Percentiles rank a stretch among this genome's conserved stretches.
phyloP scores from a whole-genome alignment of 2,329 filamentous ascomycete genomes.

The Zelopaecilomyces penicillatus region DNA sequence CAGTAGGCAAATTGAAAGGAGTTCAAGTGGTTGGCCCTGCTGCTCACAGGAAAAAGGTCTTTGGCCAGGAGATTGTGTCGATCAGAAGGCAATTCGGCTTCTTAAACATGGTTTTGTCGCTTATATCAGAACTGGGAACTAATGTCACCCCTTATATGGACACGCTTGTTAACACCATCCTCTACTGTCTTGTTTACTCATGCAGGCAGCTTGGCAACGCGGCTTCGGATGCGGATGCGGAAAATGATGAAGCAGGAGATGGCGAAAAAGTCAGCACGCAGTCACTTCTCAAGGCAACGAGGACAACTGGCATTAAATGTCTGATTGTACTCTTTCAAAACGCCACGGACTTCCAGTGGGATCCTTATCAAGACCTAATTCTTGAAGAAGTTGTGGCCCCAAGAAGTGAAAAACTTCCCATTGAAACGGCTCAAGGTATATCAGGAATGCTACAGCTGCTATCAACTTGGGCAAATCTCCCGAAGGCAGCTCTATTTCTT shows the following conservation, averaged over 20 bases:
- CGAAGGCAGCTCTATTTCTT: constrained; percentile 61
- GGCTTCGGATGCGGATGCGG: constrained; percentile 19
- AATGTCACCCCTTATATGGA: constrained; percentile 61
- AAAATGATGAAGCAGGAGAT: constrained; percentile 31
- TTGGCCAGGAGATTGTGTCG: constrained; percentile 52
- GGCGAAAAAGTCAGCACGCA: constrained; percentile 35
- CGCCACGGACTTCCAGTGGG: constrained; percentile 63
- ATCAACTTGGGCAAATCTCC: constrained; percentile 66
- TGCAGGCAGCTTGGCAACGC: constrained; percentile 48
- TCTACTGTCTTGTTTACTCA: constrained; percentile 72
- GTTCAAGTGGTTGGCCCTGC: constrained; percentile 49
- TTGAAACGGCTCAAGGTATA: constrained; percentile 81
- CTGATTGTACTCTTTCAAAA: constrained; percentile 70
- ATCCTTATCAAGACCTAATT: constrained; percentile 59
- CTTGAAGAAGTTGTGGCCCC: constrained; percentile 69
- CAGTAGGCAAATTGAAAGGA: constrained; percentile 60
- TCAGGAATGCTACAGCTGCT: constrained; percentile 77
- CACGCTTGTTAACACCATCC: constrained; percentile 63
- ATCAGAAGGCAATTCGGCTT: constrained; percentile 81
- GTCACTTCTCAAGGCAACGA: constrained; percentile 57
- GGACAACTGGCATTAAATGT: constrained; percentile 73
- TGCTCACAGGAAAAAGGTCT: constrained; percentile 39
- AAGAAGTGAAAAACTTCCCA: constrained; percentile 66
- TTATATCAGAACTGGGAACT: constrained; percentile 75
- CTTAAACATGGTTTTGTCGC: constrained; percentile 80